Evolutionary conservation across 345 rosid species (phyloP).

Genomic region (Linum lewisii): DNA sequence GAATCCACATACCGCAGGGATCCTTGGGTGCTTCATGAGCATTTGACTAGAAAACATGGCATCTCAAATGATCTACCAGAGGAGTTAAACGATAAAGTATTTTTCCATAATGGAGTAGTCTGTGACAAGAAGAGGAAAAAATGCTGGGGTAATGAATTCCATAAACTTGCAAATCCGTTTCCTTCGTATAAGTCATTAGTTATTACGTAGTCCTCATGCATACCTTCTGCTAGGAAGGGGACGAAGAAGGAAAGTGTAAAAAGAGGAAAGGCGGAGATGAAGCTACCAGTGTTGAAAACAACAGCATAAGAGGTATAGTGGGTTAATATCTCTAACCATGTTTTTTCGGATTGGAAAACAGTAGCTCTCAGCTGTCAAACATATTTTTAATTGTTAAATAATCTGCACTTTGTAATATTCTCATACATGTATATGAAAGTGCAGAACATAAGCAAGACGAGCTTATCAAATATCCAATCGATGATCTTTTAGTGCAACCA

Average conservation of each 20-base stretch:
- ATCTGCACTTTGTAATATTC: constrained; percentile 1
- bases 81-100: constrained; percentile 45
- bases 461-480: constrained; percentile 74
- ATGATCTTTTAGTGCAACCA: constrained; percentile 68
- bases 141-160: constrained; percentile 15
- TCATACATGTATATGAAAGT: constrained; percentile 17
- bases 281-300: constrained; percentile 20
- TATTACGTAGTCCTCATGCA: constrained; percentile 13
- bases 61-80: constrained; percentile 57
- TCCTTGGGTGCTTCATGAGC: constrained; percentile 84
- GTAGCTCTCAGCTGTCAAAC: no score
- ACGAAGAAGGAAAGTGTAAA: constrained; percentile 38
- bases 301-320: constrained; percentile 18
- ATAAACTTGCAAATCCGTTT: background rate
- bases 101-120: constrained; percentile 55
- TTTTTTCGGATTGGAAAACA: background rate
- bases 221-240: constrained; percentile 36
- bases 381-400: no score
- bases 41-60: constrained; percentile 53
- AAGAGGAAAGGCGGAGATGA: constrained; percentile 47
- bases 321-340: background rate
- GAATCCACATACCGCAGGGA: constrained; percentile 71
- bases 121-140: constrained; percentile 33
- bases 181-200: background rate
- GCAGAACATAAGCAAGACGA: constrained; percentile 43